phyloP scores from a whole-genome alignment of 2,329 filamentous ascomycete species.

The Aspergillus puulaauensis region DNA sequence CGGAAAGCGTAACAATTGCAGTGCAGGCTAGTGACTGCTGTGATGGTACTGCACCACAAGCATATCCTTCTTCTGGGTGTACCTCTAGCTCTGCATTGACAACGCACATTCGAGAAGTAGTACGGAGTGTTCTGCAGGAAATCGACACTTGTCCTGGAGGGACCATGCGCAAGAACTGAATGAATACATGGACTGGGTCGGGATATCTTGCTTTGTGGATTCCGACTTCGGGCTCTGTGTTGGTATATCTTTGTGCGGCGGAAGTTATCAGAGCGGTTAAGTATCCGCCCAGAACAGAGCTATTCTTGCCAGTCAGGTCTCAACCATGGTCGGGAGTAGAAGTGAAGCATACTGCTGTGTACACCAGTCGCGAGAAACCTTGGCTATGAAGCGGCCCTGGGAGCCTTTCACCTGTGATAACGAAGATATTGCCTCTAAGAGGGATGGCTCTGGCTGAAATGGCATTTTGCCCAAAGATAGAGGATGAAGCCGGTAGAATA shows the following conservation, averaged over 20 bases:
- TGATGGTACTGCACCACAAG: not conserved
- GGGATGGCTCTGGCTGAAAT: not conserved
- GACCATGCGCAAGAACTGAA: constrained; percentile 21
- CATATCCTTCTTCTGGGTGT: not conserved
- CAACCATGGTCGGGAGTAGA: not conserved
- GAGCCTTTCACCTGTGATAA: constrained; percentile 12
- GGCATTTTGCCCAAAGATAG: constrained; percentile 3
- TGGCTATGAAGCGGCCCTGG: constrained; percentile 14
- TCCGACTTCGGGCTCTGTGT: constrained; percentile 7
- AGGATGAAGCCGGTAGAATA: too few relatives aligned
- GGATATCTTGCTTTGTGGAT: constrained; percentile 8
- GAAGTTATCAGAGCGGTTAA: constrained; percentile 20
- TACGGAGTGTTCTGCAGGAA: constrained; percentile 15
- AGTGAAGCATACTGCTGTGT: constrained; percentile 22
- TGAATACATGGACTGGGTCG: constrained; percentile 21
- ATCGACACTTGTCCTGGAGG: constrained; percentile 16
- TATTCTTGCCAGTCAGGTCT: not conserved
- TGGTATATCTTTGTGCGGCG: constrained; percentile 15
- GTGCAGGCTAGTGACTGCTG: constrained; percentile 3
- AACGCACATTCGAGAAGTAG: constrained; percentile 19
- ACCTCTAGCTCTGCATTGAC: constrained; percentile 16
- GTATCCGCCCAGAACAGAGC: constrained; percentile 24
- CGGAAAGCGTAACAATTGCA: constrained; percentile 17
- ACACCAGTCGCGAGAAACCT: constrained; percentile 20
- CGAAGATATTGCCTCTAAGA: constrained; percentile 18